Conservation (phyloP, 768 basidiomycete species). For the Tricholoma furcatifolium region DNA sequence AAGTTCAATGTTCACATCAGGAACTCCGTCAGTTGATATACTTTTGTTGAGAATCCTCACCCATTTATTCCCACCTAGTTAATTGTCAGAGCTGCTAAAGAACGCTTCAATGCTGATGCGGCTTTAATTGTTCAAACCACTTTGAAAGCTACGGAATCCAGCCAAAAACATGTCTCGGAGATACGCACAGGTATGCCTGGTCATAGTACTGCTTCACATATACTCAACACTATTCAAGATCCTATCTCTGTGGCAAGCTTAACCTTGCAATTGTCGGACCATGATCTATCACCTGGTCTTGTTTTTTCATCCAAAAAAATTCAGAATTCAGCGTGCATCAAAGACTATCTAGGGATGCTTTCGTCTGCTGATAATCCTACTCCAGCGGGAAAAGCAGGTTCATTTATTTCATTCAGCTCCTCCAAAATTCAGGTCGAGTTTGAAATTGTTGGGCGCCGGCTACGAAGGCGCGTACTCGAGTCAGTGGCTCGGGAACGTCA, state of each 20-base stretch:
- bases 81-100: slow-evolving; percentile 70
- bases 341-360: slow-evolving; percentile 80
- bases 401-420: slow-evolving; percentile 68
- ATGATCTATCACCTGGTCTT: slow-evolving; percentile 62
- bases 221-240: slow-evolving; percentile 36
- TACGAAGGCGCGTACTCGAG: slow-evolving; percentile 73
- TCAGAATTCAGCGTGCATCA: slow-evolving; percentile 58
- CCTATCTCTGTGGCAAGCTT: slow-evolving; percentile 67
- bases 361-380: slow-evolving; percentile 84
- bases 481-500: slow-evolving; percentile 79
- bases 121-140: slow-evolving; percentile 70
- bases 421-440: slow-evolving; percentile 84
- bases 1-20: slow-evolving; percentile 86
- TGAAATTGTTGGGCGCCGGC: slow-evolving; percentile 61
- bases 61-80: slow-evolving; percentile 46
- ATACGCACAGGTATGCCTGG: slow-evolving; percentile 54
- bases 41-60: not conserved
- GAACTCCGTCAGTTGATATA: slow-evolving; percentile 61
- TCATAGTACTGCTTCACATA: not conserved
- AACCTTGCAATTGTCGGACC: slow-evolving; percentile 60
- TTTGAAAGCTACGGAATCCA: slow-evolving; percentile 66
- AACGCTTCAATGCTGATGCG: slow-evolving; percentile 78
- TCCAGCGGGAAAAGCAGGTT: slow-evolving; percentile 60
- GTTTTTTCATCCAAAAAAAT: slow-evolving; percentile 54
- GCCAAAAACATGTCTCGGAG: slow-evolving; percentile 61